Base-by-base conservation (phyloP, 257 asterid genomes). In the Nicotiana tabacum region DNA sequence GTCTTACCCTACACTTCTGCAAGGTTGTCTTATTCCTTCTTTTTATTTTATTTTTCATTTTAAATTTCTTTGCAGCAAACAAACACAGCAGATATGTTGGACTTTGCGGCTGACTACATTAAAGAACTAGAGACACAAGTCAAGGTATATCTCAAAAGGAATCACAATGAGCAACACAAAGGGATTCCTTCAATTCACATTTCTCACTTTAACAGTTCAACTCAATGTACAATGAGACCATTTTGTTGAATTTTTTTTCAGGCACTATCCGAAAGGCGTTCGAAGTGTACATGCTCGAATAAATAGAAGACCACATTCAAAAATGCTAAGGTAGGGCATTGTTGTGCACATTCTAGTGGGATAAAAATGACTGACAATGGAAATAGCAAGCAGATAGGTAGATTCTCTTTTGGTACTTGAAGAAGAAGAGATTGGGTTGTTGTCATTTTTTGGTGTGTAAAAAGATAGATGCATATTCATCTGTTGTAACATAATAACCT, bases 1-100 rank as follows among this genome's bases (percentile, higher is more conserved):
- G 43, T 0, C 35, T 33, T 33, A 33, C 35, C 35, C 35, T 30
- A 3, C 37, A 35, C 5, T 35, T 35, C 5, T 37, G 43, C 7
- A 37, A 37, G 43, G 8, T 37, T 46, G 35, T 70, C 72, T 56
- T 62, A 33, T n/a, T 35, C 13, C 37, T 21, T 16, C 13, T 15
- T 61, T 58, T 33, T 61, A 32, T 80, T 35, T 18, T 37, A 4
- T 2, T 80, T 30, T 30, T n/a, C 66, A 1, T 43, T 81, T 81
- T 35, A 15, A 29, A 43, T 32, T 16, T 79, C 67, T 82, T 85
- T 82, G 48, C 93, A 95, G 98, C 98, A 95, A 91, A 93, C 98
- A 60, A 92, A 89, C 84, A 95, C 98, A n/a, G 84, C 97, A 10
- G 98, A 92, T 87, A 95, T 95, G 98, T 86, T 95, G 92, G 98